Base-by-base conservation (phyloP, 208 protist genomes). In the Leishmania mexicana region DNA sequence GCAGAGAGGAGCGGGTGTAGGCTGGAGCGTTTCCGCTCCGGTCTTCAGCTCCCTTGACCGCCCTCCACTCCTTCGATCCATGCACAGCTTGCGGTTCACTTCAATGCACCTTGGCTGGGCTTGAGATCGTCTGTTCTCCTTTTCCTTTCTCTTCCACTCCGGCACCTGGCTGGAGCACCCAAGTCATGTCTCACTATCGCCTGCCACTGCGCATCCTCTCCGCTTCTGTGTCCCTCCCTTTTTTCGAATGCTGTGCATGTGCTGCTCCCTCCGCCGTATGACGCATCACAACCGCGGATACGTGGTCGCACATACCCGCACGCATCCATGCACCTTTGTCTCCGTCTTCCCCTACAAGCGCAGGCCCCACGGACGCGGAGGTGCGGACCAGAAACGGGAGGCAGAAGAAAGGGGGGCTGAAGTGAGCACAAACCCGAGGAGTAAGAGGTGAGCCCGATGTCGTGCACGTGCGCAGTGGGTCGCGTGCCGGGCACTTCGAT, bases 401-500 rank as follows among this genome's bases (percentile, higher is more conserved):
- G 45, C 7, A 19, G 35, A 47, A 5, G 28, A 74, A 74, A 28
- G 70, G 24, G 24, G 70, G 2, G 28, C 17, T 2, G 21, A 3
- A 28, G 70, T 51, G 28, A 45, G 45, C 45, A 53, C 70, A 74
- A 47, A 38, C 40, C 40, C 11, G 13, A 15, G 28, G 28, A 38
- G 67, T 54, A 31, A 53, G 17, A 21, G 24, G 51, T 76, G 73
- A 42, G 40, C n/a, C 35, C 28, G 35, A 76, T 47, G 73, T 15
- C 53, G 73, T 76, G 73, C 51, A 76, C 51, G 49, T 76, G 73
- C 35, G 17, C 51, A 57, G 73, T 76, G 38, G 73, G 73, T 62
- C 73, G 53, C 51, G 35, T 76, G 51, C 49, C 35, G 51, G 49
- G 73, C 11, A 53, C 70, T 38, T 2, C 40, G 13, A 53, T 38